Evolutionary conservation across 306 rosid species (phyloP), one percentile per base, ranked within the genome.

Genomic region (Mimosa pudica): DNA sequence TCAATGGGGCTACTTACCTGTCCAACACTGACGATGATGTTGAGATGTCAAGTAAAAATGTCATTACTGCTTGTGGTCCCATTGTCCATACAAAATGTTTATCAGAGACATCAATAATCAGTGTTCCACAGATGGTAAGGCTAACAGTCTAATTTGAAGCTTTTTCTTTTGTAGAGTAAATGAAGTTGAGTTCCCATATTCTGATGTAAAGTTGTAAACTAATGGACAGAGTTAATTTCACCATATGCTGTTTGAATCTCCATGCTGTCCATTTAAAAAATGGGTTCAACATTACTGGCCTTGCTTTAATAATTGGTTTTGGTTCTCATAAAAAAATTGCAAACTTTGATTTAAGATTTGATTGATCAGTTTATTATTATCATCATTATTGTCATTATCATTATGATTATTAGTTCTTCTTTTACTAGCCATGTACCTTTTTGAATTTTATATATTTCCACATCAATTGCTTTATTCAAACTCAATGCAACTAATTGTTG

Each of bases 71-170:
- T 44, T 81, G 77, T 63, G 97, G 96, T 71, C 94, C 93, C 80
- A 89, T 94, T 83, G 87, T 94, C 77, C 98, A 94, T 83, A 83
- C 88, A 33, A 88, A 72, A 62, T 94, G 98, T 87, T 71, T 90
- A 35, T 83, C 91, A 8, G 89, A 87, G 69, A 79, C 82, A 81
- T 85, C 88, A 12, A 65, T 90, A 67, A 87, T 82, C 41, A 80
- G 81, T 65, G 82, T 32, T 70, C 32, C 74, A 47, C 80, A 91
- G 77, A 85, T 12, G 88, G 97, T 94, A 87, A 77, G 85, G 76
- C 76, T 47, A 46, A 62, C 60, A 48, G 17, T 51, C 42, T 82
- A 44, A 76, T 79, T 2, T 33, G 7, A 36, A 20, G 49, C 33
- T 32, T 61, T 61, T 61, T 30, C 36, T 30, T 30, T 61, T 30